Evolutionary conservation across 2,329 filamentous ascomycete species (phyloP), one percentile per base, ranked within the genome.

Genomic region (Cytospora leucostoma): DNA sequence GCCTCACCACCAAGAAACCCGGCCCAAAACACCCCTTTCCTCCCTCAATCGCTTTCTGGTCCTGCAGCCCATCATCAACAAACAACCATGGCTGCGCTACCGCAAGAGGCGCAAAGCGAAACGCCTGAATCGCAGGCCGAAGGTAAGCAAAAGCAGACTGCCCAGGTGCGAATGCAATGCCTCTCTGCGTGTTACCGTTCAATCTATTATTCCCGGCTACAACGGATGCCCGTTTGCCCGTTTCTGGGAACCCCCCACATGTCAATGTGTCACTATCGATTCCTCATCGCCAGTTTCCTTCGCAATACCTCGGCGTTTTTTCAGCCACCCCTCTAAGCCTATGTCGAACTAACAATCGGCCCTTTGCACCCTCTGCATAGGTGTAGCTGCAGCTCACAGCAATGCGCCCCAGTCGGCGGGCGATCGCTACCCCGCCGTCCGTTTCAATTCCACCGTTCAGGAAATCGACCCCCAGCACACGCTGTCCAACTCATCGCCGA

Each of bases 361-460:
- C 27, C 27, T 27, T 27, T 27, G 27, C 27, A 11, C 35, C 33
- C 27, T 32, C 11, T 19, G 34, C 37, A 37, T 19, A 38, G 33
- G 33, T 35, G n/a, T 38, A 33, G 11, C 13, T 35, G n/a, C 19
- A 33, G 11, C 13, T 55, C n/a, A 55, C 7, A 59, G 44, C 67
- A 64, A 66, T 66, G 59, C 57, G 49, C 50, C 61, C 61, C 57
- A 64, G 35, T 57, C 61, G 49, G 51, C 64, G 53, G 56, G 61
- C 61, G 63, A 71, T 68, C 62, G 63, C 59, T 60, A 61, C 61
- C 79, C 80, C 62, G 80, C 84, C 64, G 90, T 93, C 61, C 88
- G 89, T 64, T 93, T 93, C 75, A 87, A 88, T 61, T 86, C 89
- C 34, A 81, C 84, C 66, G 85, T 88, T 65, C 82, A 92, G 72